A percentile compares a stretch with the other conserved stretches of the same genome.
phyloP scores from a whole-genome alignment of 148 eudicot species.

The Vaccinium darrowii region DNA sequence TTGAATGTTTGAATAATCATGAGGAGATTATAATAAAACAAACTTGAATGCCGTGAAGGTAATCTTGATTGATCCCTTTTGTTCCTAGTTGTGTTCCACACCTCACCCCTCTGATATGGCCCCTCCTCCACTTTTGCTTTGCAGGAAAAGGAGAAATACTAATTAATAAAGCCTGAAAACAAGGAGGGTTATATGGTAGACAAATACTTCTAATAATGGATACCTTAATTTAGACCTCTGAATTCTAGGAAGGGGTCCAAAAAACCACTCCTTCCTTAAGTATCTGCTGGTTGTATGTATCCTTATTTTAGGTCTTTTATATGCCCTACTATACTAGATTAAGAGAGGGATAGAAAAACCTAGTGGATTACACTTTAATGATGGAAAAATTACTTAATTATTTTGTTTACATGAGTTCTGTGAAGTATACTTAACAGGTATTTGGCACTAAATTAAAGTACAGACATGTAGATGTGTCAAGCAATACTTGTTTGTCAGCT shows the following conservation, averaged over 20 bases:
- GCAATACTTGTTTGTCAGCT: not conserved
- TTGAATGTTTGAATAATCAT: conserved; percentile 23
- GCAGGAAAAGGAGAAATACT: not conserved
- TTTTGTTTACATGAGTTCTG: not conserved
- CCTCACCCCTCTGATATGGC: not conserved
- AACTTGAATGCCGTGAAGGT: conserved; percentile 24
- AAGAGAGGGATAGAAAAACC: not conserved
- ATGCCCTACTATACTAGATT: not conserved
- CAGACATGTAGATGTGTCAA: not conserved
- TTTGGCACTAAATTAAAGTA: not conserved
- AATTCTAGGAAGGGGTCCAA: not conserved
- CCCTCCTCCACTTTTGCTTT: conserved; percentile 7
- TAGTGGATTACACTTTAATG: not conserved
- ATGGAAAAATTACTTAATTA: not conserved
- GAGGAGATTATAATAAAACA: conserved; percentile 24
- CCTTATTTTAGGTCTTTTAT: not conserved
- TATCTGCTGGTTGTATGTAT: not conserved
- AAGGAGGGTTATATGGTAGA: not conserved
- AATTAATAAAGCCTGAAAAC: not conserved
- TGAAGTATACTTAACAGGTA: not conserved
- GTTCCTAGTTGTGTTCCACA: not conserved
- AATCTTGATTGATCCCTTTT: not conserved
- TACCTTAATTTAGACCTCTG: not conserved
- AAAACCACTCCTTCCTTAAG: not conserved
- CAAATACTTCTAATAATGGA: not conserved